These are phyloP conservation scores for Trichoderma guizhouense DNA, from an alignment of 2,329 filamentous ascomycete species.

Conservation along the genomic window DNA sequence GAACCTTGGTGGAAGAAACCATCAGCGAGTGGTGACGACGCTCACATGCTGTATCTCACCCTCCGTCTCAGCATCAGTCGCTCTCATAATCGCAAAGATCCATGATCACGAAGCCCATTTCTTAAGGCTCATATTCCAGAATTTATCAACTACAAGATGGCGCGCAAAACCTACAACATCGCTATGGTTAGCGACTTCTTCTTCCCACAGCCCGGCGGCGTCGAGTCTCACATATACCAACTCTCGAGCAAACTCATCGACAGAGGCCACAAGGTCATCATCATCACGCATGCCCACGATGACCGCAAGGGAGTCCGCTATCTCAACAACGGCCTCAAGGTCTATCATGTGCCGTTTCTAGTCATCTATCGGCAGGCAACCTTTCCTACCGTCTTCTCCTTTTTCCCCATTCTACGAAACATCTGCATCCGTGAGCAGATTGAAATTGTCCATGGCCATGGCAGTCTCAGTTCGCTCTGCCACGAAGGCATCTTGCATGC, in stretches of 20 bases:
- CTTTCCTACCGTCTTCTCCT: conserved; percentile 96
- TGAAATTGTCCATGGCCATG: conserved; percentile 97
- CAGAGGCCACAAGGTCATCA: conserved; percentile 94
- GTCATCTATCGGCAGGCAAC: conserved; percentile 92
- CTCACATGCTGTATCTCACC: conserved; percentile 1
- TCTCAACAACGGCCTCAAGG: conserved; percentile 94
- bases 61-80: conserved; percentile 11
- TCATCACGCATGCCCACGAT: conserved; percentile 93
- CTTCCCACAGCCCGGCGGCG: conserved; percentile 93
- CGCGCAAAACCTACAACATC: conserved; percentile 62
- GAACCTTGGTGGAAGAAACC: not conserved
- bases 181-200: conserved; percentile 99
- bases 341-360: conserved; percentile 95
- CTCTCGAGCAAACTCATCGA: conserved; percentile 94
- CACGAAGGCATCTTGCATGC: conserved; percentile 94
- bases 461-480: conserved; percentile 85
- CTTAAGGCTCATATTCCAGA: not conserved
- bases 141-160: conserved; percentile 36
- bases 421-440: conserved; percentile 93
- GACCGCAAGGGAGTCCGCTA: conserved; percentile 90
- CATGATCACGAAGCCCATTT: not conserved
- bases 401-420: conserved; percentile 96
- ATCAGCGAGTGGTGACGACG: not conserved
- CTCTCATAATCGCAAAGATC: not conserved
- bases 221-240: conserved; percentile 99